Base-by-base conservation (phyloP, 1,284 basidiomycete species). In the Ceratobasidium sp. region DNA sequence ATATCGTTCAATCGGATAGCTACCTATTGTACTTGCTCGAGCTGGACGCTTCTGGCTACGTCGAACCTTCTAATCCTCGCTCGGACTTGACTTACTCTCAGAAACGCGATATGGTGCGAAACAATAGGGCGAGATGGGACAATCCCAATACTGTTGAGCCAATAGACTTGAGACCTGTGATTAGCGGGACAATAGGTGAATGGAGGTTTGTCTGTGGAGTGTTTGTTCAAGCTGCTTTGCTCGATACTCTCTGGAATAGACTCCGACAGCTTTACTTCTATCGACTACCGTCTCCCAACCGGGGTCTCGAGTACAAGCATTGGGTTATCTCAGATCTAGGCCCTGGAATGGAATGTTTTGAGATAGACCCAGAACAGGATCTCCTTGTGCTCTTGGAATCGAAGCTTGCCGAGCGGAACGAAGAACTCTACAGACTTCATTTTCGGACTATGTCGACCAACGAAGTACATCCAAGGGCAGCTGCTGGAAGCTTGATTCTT, bases 321-420 rank as follows among this genome's bases (percentile, higher is more conserved):
- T 46, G 58, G 41, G 4, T 14, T 7, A 23, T 44, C 41, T 9
- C 18, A 44, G 41, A 44, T 21, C 43, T 30, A 4, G 58, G n/a
- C 1, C 9, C 11, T n/a, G 13, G 14, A 26, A n/a, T 44, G 14
- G 14, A 18, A 14, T n/a, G 23, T 8, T 43, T 61, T 44, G 35
- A 9, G 16, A 26, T 61, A 14, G 41, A 61, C 11, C 58, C 58
- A 18, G 58, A 61, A n/a, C 58, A 61, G 26, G 43, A 61, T 8
- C 38, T 61, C 21, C 38, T 61, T 1, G 58, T 61, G 14, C 28
- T 28, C 28, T 38, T 58, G 18, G 54, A 55, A 30, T 16, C 54
- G 6, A 21, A 35, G 16, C 13, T n/a, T 8, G 14, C 14, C n/a
- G 4, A 11, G 18, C 26, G 2, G 26, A 13, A 35, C 11, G 3